Conservation (phyloP, 495 filamentous ascomycete species). For the Talaromyces proteolyticus region DNA sequence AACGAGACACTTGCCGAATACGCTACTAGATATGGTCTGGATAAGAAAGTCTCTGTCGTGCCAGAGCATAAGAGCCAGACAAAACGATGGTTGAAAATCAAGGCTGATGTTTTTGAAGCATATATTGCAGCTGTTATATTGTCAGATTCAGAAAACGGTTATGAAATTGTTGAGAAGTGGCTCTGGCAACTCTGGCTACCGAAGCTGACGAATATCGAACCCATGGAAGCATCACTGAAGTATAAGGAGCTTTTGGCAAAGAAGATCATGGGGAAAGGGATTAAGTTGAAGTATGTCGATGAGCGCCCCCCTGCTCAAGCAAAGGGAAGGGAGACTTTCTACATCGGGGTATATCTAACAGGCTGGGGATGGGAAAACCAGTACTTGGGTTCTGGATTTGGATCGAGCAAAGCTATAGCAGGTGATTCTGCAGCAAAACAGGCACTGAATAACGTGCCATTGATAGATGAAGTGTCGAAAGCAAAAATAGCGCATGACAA, state of each 20-base stretch:
- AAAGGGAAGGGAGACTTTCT: slow-evolving; percentile 53
- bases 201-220: slow-evolving; percentile 23
- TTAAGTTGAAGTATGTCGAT: slow-evolving; percentile 62
- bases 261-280: slow-evolving; percentile 49
- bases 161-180: slow-evolving; percentile 57
- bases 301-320: slow-evolving; percentile 45
- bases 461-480: slow-evolving; percentile 49
- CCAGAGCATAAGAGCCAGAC: slow-evolving; percentile 25
- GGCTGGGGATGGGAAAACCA: slow-evolving; percentile 66
- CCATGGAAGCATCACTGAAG: slow-evolving; percentile 29
- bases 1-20: slow-evolving; percentile 70
- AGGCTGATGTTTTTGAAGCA: slow-evolving; percentile 83
- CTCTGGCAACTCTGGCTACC: slow-evolving; percentile 62
- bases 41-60: slow-evolving; percentile 47
- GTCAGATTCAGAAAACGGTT: slow-evolving; percentile 53
- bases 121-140: slow-evolving; percentile 76
- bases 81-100: slow-evolving; percentile 58
- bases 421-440: slow-evolving; percentile 62
- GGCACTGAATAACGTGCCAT: slow-evolving; percentile 53
- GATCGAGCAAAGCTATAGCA: slow-evolving; percentile 66
- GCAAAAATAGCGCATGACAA: slow-evolving; percentile 38
- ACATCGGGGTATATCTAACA: slow-evolving; percentile 64
- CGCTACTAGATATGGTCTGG: slow-evolving; percentile 60
- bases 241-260: slow-evolving; percentile 52
- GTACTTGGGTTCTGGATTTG: slow-evolving; percentile 62